A percentile compares a stretch with the other conserved stretches of the same genome.
Conservation (phyloP, 495 filamentous ascomycete genomes). For the Xylaria intraflava region DNA sequence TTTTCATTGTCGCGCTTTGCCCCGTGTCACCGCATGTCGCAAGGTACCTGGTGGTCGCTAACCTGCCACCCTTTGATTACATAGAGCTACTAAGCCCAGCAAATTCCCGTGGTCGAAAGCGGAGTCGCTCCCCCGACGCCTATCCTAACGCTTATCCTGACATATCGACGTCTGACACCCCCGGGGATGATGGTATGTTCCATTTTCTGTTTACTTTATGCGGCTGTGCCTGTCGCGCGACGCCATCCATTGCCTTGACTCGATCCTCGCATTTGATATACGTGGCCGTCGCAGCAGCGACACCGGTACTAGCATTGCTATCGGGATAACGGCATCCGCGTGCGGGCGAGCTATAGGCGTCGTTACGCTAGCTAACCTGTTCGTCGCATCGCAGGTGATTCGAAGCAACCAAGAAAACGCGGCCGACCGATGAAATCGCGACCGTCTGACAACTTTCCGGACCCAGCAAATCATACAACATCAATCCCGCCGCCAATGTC, state of each 20-base stretch:
- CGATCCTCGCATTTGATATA: not conserved
- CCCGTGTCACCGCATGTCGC: constrained; percentile 18
- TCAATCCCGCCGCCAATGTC: constrained; percentile 41
- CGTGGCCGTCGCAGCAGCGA: not conserved
- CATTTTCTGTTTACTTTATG: constrained; percentile 33
- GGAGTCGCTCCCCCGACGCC: constrained; percentile 83
- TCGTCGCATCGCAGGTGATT: constrained; percentile 36
- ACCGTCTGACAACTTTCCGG: constrained; percentile 39
- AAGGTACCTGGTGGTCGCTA: constrained; percentile 18
- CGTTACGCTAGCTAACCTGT: constrained; percentile 31
- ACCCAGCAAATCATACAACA: constrained; percentile 45
- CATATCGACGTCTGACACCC: constrained; percentile 49
- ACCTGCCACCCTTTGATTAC: constrained; percentile 12
- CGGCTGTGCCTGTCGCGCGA: not conserved
- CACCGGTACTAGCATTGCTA: not conserved
- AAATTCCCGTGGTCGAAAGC: constrained; percentile 71
- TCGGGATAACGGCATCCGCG: not conserved
- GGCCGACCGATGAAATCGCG: constrained; percentile 73
- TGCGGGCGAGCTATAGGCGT: not conserved
- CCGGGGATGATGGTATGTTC: constrained; percentile 78
- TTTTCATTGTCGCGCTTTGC: constrained; percentile 9
- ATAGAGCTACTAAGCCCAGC: constrained; percentile 34
- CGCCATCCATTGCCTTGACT: not conserved
- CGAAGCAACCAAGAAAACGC: constrained; percentile 70
- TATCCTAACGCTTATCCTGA: constrained; percentile 71